Conservation (phyloP, 1,284 basidiomycete species). For the Cryptococcus sp. region DNA sequence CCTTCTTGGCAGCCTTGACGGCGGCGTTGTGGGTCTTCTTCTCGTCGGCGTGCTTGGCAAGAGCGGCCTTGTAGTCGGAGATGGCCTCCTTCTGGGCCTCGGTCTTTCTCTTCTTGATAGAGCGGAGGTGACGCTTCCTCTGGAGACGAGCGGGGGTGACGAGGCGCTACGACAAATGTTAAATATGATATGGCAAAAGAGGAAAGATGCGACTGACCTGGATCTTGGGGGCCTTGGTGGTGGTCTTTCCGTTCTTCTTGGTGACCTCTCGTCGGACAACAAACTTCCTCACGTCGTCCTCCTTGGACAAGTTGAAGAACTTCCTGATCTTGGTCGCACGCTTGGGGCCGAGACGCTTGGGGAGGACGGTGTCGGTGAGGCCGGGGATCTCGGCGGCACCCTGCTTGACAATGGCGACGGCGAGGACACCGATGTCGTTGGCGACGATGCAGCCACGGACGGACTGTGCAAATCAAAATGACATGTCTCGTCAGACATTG, state of each 20-base stretch:
- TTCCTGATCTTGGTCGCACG: constrained; percentile 90
- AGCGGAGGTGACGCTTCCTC: constrained; percentile 89
- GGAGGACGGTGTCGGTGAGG: constrained; percentile 87
- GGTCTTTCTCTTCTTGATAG: constrained; percentile 84
- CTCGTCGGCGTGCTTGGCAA: constrained; percentile 89
- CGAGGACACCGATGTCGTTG: constrained; percentile 92
- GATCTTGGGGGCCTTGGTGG: constrained; percentile 85
- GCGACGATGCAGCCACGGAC: constrained; percentile 98
- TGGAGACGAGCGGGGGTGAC: constrained; percentile 95
- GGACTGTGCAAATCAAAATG: constrained; percentile 19
- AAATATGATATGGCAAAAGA: background rate
- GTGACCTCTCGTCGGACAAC: constrained; percentile 88
- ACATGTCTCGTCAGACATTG: background rate
- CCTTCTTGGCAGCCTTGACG: constrained; percentile 54
- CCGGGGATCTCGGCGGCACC: constrained; percentile 90
- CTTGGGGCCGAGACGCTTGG: constrained; percentile 84
- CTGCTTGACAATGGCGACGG: constrained; percentile 95
- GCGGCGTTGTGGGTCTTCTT: constrained; percentile 74
- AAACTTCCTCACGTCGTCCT: constrained; percentile 97
- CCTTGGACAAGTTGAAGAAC: constrained; percentile 98
- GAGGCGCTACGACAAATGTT: constrained; percentile 58
- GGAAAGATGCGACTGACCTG: constrained; percentile 42
- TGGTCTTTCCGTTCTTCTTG: constrained; percentile 96
- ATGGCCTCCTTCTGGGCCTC: constrained; percentile 94
- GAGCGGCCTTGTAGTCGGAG: constrained; percentile 82